Base-by-base conservation (phyloP, 495 filamentous ascomycete genomes). In the Neurospora tetraspora region DNA sequence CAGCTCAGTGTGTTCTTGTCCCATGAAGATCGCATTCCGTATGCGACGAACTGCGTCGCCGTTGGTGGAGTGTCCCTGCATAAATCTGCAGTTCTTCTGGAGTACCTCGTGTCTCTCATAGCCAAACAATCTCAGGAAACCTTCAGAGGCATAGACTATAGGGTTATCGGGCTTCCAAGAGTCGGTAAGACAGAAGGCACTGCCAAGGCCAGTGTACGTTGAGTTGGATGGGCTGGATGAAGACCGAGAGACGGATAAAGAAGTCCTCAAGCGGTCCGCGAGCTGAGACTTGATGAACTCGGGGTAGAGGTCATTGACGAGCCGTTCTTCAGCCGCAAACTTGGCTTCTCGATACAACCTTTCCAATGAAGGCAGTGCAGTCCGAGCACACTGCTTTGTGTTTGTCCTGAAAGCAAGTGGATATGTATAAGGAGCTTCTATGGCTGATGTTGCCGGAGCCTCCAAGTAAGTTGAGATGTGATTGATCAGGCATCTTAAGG, bases 141-240 rank as follows among this genome's bases (percentile, higher is more conserved):
- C 85, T 72, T 88, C 86, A 6, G 86, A 87, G 23, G 84, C 86
- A 72, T 73, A 85, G 7, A 86, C 71, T 69, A 88, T 83, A 3
- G 86, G 85, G 74, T 88, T 87, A 72, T 87, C 85, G 2, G 74
- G 69, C 38, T 74, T 61, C 2, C 74, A 68, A 2, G 80, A 74
- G 61, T 81, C 76, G 3, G 79, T 79, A 4, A 83, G 71, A 69
- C 79, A 80, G 38, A 83, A 82, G 6, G 80, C 75, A 27, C 80
- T 71, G n/a, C 79, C 81, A 1, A 83, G 79, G 18, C 82, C 82
- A 2, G 78, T 80, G 45, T 79, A 82, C 5, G 75, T 74, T 1
- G 72, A 72, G n/a, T 73, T 71, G 59, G 71, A 73, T 9, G 73
- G 74, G 1, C 70, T 75, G 6, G 73, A 68, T 10, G 47, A 38